phyloP scores from a whole-genome alignment of 164 flowering plant genomes.

The Litsea cubeba region DNA sequence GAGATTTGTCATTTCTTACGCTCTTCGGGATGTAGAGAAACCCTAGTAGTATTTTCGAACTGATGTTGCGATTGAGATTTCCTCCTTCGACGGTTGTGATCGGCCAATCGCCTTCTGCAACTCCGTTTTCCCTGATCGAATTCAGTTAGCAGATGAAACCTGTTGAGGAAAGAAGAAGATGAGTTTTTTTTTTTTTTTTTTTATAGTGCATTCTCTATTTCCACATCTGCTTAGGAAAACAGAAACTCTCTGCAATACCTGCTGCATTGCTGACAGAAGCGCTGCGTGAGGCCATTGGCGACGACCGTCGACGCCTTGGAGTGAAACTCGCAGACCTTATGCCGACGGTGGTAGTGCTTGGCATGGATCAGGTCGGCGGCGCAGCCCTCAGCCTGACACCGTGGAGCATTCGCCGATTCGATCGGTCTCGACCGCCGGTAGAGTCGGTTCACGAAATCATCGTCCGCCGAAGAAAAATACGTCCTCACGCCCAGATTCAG shows the following conservation, averaged over 20 bases:
- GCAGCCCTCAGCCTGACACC: constrained; percentile 93
- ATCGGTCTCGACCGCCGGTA: constrained; percentile 57
- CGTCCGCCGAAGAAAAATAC: constrained; percentile 63
- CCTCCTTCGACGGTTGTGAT: constrained; percentile 68
- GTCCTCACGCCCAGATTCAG: constrained; percentile 78
- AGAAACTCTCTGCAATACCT: constrained; percentile 38
- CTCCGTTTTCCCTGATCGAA: constrained; percentile 73
- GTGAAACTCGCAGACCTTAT: constrained; percentile 95
- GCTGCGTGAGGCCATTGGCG: constrained; percentile 74
- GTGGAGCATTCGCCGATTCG: constrained; percentile 37
- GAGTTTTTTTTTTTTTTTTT: no score
- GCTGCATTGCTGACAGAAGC: constrained; percentile 99
- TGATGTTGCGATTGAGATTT: constrained; percentile 26
- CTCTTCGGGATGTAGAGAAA: constrained; percentile 20
- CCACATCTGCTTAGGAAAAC: background rate
- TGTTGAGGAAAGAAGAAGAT: constrained; percentile 52
- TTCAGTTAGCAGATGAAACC: constrained; percentile 69
- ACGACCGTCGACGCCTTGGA: constrained; percentile 84
- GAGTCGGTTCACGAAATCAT: constrained; percentile 64
- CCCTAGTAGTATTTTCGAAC: constrained; percentile 17
- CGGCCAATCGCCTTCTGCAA: constrained; percentile 69
- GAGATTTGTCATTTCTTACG: constrained; percentile 17
- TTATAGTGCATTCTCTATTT: background rate
- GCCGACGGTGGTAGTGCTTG: constrained; percentile 90
- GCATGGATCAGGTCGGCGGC: constrained; percentile 70